These are phyloP conservation scores for Endoconidiophora laricicola DNA, from an alignment of 2,329 filamentous ascomycete genomes.

Conservation along the genomic window DNA sequence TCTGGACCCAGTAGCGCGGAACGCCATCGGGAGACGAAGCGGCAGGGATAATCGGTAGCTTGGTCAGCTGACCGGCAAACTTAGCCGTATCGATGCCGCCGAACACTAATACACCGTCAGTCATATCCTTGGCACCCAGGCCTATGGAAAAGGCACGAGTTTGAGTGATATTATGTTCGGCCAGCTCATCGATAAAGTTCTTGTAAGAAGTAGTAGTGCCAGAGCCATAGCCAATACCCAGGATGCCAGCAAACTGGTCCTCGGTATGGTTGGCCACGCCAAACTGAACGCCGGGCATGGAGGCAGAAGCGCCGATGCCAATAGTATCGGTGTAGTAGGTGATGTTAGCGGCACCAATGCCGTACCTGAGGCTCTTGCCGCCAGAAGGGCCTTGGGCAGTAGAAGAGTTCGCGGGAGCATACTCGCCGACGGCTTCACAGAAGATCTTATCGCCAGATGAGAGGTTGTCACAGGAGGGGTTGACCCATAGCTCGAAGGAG, in stretches of 20 bases:
- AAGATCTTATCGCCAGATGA: constrained; percentile 25
- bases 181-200: constrained; percentile 36
- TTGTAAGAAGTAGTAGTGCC: constrained; percentile 30
- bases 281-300: constrained; percentile 41
- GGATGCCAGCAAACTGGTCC: constrained; percentile 40
- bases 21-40: constrained; percentile 37
- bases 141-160: constrained; percentile 50
- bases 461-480: constrained; percentile 36
- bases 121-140: constrained; percentile 42
- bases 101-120: constrained; percentile 48
- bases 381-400: constrained; percentile 20
- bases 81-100: constrained; percentile 51
- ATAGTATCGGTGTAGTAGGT: constrained; percentile 33
- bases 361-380: constrained; percentile 30
- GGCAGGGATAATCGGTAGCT: constrained; percentile 43
- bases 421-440: constrained; percentile 29
- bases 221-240: constrained; percentile 56
- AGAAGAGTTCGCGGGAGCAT: constrained; percentile 26
- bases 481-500: constrained; percentile 46
- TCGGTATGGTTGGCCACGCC: constrained; percentile 40
- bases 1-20: constrained; percentile 34
- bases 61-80: constrained; percentile 41
- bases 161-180: constrained; percentile 34
- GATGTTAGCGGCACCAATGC: constrained; percentile 34
- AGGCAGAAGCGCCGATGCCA: constrained; percentile 23